Evolutionary conservation across 2,329 filamentous ascomycete species (phyloP).

Genomic region (Lachnellula subtilissima): DNA sequence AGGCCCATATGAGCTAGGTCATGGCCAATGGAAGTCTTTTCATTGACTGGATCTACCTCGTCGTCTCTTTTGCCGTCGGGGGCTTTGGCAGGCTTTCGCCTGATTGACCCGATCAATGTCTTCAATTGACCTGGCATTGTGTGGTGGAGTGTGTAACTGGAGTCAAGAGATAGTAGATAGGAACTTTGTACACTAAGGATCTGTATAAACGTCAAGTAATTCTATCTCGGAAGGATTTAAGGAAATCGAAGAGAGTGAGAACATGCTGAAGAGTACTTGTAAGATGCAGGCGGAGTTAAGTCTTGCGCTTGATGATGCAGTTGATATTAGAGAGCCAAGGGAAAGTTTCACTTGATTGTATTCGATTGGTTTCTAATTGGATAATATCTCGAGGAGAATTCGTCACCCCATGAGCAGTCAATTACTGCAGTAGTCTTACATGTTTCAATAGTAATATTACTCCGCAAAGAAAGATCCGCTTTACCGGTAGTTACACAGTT

Average conservation of each 20-base stretch:
- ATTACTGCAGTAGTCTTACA: constrained; percentile 1
- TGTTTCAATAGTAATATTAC: not conserved
- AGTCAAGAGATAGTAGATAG: not conserved
- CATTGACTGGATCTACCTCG: constrained; percentile 27
- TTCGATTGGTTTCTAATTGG: constrained; percentile 5
- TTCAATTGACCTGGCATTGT: constrained; percentile 34
- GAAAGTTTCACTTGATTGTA: not conserved
- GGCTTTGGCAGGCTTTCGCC: constrained; percentile 41
- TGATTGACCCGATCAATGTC: constrained; percentile 40
- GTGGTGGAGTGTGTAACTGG: not conserved
- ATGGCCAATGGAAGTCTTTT: constrained; percentile 38
- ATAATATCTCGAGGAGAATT: not conserved
- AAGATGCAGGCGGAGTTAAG: not conserved
- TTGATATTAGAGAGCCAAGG: not conserved
- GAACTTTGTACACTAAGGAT: not conserved
- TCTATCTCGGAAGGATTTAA: not conserved
- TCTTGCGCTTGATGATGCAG: not conserved
- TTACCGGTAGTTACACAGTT: not conserved
- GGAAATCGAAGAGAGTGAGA: not conserved
- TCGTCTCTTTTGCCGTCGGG: constrained; percentile 42
- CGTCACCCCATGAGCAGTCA: not conserved
- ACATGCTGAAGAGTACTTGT: not conserved
- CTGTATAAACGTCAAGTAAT: not conserved
- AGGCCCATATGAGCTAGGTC: constrained; percentile 36
- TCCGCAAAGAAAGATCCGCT: too few species aligned